Percentiles rank a stretch among this genome's conserved stretches.
phyloP scores from a whole-genome alignment of 345 rosid species.

The Ceriops tagal region DNA sequence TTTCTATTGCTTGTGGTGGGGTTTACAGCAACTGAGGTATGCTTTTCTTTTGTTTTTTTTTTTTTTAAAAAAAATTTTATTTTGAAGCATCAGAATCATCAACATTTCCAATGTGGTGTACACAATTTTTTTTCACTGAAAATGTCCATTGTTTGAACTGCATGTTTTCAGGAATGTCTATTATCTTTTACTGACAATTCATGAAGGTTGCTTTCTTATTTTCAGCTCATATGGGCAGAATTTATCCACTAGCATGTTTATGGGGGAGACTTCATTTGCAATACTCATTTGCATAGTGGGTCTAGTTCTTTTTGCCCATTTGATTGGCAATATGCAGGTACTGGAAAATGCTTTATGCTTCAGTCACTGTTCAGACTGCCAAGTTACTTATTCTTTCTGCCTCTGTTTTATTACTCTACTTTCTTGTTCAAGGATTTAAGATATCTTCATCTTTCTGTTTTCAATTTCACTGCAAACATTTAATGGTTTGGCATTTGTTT shows the following conservation, averaged over 20 bases:
- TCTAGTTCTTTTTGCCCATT: slow-evolving; percentile 85
- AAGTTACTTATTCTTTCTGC: no score
- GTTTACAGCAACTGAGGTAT: slow-evolving; percentile 87
- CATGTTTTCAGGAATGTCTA: no score
- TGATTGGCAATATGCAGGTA: slow-evolving; percentile 99
- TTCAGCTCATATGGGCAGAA: slow-evolving; percentile 91
- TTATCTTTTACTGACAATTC: not conserved
- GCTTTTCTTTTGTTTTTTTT: not conserved
- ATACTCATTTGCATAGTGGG: slow-evolving; percentile 80
- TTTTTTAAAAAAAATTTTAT: no score
- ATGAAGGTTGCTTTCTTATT: slow-evolving; percentile 28
- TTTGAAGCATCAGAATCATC: not conserved
- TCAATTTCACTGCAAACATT: not conserved
- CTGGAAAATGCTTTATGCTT: not conserved
- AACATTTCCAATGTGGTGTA: not conserved
- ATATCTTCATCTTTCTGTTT: not conserved
- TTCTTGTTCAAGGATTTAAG: no score
- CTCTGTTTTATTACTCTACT: no score
- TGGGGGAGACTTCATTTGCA: slow-evolving; percentile 86
- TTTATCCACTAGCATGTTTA: slow-evolving; percentile 66
- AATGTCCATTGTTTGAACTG: no score
- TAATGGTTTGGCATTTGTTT: slow-evolving; percentile 5
- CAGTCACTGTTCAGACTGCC: no score
- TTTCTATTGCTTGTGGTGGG: slow-evolving; percentile 93
- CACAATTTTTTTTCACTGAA: not conserved